Evolutionary conservation across 257 asterid species (phyloP).

Genomic region (Solanum gandarillasii): DNA sequence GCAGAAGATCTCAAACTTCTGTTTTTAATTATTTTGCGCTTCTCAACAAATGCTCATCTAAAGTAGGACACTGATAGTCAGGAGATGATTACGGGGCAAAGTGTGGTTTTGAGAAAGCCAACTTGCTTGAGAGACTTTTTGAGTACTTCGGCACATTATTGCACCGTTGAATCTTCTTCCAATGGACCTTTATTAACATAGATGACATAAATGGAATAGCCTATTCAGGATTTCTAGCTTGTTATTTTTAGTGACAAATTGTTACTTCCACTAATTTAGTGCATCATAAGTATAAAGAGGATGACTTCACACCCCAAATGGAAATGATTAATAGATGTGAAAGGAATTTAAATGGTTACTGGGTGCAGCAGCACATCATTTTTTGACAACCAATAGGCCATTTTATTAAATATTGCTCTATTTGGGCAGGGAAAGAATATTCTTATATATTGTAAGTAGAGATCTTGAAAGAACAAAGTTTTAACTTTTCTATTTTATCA

Average conservation of each 20-base stretch:
- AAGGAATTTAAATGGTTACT: not conserved
- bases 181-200: not conserved
- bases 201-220: not conserved
- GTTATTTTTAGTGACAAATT: not conserved
- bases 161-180: not conserved
- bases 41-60: not conserved
- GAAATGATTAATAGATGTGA: not conserved
- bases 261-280: not conserved
- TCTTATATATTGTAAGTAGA: not conserved
- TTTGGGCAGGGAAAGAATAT: not conserved
- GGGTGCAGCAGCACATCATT: not conserved
- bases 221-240: not conserved
- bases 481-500: not conserved
- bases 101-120: not conserved
- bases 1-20: not conserved
- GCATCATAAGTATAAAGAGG: not conserved
- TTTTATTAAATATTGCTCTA: not conserved
- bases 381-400: not conserved
- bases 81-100: not conserved
- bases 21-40: not conserved
- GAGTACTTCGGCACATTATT: not conserved
- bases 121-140: not conserved
- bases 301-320: not conserved
- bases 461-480: not conserved
- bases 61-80: not conserved